Conservation (phyloP, 352 stramenopile genomes). For the Phytopythium helicoides region DNA sequence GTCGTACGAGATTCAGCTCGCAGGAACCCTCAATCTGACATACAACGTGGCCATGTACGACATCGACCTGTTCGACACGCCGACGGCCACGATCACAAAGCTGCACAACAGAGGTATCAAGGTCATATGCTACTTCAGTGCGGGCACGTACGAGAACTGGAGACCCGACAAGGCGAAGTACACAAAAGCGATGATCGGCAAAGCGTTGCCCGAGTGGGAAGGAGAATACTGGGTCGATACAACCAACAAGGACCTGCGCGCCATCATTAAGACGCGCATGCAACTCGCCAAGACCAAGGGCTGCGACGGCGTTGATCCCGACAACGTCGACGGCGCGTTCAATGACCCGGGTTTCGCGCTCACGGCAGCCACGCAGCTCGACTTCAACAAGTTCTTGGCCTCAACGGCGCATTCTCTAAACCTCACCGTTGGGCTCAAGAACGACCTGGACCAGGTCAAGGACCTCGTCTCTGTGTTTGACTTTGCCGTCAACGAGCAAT, state of each 20-base stretch:
- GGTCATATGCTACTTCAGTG: slow-evolving; percentile 62
- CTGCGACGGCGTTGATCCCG: slow-evolving; percentile 52
- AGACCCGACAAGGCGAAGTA: slow-evolving; percentile 37
- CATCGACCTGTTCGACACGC: slow-evolving; percentile 40
- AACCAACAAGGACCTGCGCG: slow-evolving; percentile 22
- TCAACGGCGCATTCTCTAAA: slow-evolving; percentile 32
- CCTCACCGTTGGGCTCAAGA: slow-evolving; percentile 54
- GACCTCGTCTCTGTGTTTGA: slow-evolving; percentile 42
- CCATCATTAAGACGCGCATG: slow-evolving; percentile 44
- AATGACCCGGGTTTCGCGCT: slow-evolving; percentile 33
- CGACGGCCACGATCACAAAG: slow-evolving; percentile 19
- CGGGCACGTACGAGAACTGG: slow-evolving; percentile 52
- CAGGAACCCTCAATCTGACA: slow-evolving; percentile 23
- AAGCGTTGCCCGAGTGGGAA: slow-evolving; percentile 24
- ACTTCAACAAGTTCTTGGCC: slow-evolving; percentile 49
- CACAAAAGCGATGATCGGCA: slow-evolving; percentile 30
- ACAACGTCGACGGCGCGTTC: slow-evolving; percentile 52
- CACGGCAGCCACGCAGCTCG: slow-evolving; percentile 34
- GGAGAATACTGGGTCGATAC: slow-evolving; percentile 43
- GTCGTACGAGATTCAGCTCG: slow-evolving; percentile 40
- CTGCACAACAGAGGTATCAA: slow-evolving; percentile 25
- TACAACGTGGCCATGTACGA: slow-evolving; percentile 34
- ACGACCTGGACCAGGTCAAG: slow-evolving; percentile 38
- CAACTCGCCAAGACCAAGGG: slow-evolving; percentile 40
- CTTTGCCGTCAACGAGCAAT: slow-evolving; percentile 63